Conservation (phyloP, 768 basidiomycete genomes). For the Kwoniella europaea region DNA sequence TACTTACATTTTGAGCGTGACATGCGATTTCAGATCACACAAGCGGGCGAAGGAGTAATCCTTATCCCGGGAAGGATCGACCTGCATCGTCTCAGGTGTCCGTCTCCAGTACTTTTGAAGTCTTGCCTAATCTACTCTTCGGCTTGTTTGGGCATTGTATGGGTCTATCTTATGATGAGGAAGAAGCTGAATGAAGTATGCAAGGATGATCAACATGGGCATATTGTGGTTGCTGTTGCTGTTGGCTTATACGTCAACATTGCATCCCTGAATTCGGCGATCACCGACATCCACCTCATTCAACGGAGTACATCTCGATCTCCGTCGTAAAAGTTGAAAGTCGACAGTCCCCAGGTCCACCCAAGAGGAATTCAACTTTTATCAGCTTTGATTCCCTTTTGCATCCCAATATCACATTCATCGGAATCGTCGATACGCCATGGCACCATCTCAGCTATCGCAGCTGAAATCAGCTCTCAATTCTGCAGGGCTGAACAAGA, state of each 20-base stretch:
- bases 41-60: conserved; percentile 93
- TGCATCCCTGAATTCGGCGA: not conserved
- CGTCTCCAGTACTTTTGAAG: not conserved
- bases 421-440: conserved; percentile 41
- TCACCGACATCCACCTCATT: not conserved
- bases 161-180: too few species aligned
- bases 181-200: too few species aligned
- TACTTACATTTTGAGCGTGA: conserved; percentile 64
- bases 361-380: not conserved
- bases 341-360: not conserved
- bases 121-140: not conserved
- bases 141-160: too few species aligned
- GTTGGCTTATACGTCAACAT: conserved; percentile 4
- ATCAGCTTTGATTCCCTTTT: too few species aligned
- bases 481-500: conserved; percentile 75
- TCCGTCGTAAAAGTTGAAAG: conserved; percentile 19
- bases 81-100: conserved; percentile 18
- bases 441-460: conserved; percentile 74
- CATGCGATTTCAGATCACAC: conserved; percentile 82
- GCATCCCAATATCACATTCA: not conserved
- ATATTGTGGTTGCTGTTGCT: too few species aligned
- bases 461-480: conserved; percentile 87
- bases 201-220: too few species aligned
- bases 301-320: not conserved
- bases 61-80: conserved; percentile 58